A percentile compares a stretch with the other conserved stretches of the same genome.
These are phyloP conservation scores for Sporothrix sp. DNA, from an alignment of 2,329 filamentous ascomycete genomes.

Conservation along the genomic window DNA sequence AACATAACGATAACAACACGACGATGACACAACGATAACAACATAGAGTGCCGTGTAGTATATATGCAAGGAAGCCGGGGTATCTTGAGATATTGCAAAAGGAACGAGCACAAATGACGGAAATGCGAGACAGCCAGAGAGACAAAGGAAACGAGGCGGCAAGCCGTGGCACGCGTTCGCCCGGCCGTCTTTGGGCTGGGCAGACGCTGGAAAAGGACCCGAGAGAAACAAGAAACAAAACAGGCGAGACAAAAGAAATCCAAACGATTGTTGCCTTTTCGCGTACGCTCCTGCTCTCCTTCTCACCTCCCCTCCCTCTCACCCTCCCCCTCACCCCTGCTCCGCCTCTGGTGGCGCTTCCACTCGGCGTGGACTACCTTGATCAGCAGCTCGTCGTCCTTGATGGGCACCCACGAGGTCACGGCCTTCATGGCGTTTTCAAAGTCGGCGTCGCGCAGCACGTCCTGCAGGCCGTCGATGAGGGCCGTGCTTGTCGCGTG, in stretches of 20 bases:
- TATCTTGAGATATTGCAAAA: too few relatives aligned
- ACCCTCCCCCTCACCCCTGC: conserved; percentile 28
- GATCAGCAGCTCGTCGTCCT: conserved; percentile 91
- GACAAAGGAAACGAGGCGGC: too few relatives aligned
- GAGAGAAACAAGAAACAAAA: neutral
- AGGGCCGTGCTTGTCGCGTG: conserved; percentile 85
- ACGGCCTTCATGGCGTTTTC: conserved; percentile 97
- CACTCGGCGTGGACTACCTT: conserved; percentile 80
- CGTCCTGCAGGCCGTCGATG: conserved; percentile 80
- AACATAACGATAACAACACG: too few relatives aligned
- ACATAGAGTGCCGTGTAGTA: too few relatives aligned
- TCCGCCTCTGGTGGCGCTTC: conserved; percentile 47
- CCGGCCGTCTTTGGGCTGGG: too few relatives aligned
- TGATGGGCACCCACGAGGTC: conserved; percentile 87
- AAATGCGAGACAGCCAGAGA: too few relatives aligned
- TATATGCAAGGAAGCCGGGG: too few relatives aligned
- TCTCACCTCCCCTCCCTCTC: neutral
- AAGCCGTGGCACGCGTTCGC: too few relatives aligned
- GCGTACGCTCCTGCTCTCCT: neutral
- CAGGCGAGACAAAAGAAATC: neutral
- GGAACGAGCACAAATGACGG: too few relatives aligned
- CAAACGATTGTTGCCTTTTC: conserved; percentile 2
- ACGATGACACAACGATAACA: too few relatives aligned
- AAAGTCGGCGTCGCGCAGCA: conserved; percentile 86
- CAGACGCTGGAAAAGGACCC: too few relatives aligned